Evolutionary conservation across 768 basidiomycete species (phyloP).

Genomic region (Podaxis sp.): DNA sequence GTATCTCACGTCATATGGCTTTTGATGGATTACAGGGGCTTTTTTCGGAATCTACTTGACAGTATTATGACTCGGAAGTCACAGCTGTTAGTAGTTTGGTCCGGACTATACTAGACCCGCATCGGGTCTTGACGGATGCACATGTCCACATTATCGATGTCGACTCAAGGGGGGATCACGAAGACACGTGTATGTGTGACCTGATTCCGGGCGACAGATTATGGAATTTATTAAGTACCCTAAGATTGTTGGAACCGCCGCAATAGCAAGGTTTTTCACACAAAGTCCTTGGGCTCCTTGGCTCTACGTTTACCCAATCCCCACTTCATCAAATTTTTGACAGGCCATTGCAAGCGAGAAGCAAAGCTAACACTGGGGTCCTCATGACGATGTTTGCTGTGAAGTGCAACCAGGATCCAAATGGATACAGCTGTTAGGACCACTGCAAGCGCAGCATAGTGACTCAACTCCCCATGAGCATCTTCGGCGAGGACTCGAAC

Average conservation of each 20-base stretch:
- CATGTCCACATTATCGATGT: neutral
- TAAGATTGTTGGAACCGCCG: neutral
- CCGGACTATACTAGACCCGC: neutral
- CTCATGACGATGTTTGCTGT: slow-evolving; percentile 4
- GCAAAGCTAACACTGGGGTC: slow-evolving; percentile 25
- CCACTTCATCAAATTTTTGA: slow-evolving; percentile 14
- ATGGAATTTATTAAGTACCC: neutral
- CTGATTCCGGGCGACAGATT: neutral
- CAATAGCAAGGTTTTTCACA: neutral
- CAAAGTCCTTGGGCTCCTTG: neutral
- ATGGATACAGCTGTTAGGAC: slow-evolving; percentile 6
- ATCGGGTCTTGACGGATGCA: neutral
- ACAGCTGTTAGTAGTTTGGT: neutral
- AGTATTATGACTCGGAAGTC: neutral
- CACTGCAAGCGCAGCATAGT: slow-evolving; percentile 27
- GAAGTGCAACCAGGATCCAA: slow-evolving; percentile 13
- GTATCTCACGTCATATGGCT: slow-evolving; percentile 6
- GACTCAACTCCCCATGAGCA: slow-evolving; percentile 30
- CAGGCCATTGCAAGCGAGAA: slow-evolving; percentile 36
- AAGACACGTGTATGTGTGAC: neutral
- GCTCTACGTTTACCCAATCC: neutral
- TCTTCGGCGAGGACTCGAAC: slow-evolving; percentile 30
- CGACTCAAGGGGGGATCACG: neutral
- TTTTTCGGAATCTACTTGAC: neutral
- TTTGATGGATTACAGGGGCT: slow-evolving; percentile 1